Evolutionary conservation across 495 filamentous ascomycete species (phyloP).

Genomic region (Aspergillus diversus): DNA sequence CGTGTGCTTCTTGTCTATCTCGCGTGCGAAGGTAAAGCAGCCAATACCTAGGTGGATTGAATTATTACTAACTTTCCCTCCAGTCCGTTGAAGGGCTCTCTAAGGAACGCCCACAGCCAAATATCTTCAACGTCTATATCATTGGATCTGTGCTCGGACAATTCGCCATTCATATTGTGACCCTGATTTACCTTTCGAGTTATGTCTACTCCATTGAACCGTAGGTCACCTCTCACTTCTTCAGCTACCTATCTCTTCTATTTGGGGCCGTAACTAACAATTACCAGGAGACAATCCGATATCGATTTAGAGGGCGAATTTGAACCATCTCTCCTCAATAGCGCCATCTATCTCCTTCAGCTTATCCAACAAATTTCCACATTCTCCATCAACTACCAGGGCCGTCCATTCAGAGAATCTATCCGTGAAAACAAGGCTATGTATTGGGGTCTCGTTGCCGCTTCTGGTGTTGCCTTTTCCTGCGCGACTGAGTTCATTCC

Average conservation of each 20-base stretch:
- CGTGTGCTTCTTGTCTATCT: constrained; percentile 97
- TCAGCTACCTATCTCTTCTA: not conserved
- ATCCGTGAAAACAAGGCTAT: constrained; percentile 95
- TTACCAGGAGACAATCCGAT: constrained; percentile 62
- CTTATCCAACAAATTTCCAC: constrained; percentile 99
- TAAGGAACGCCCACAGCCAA: constrained; percentile 96
- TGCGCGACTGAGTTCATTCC: constrained; percentile 97
- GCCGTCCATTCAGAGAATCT: constrained; percentile 93
- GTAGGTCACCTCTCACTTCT: constrained; percentile 51
- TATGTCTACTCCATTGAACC: constrained; percentile 84
- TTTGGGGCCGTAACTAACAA: constrained; percentile 28
- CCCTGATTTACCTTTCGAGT: constrained; percentile 90
- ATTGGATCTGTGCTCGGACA: constrained; percentile 97
- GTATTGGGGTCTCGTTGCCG: constrained; percentile 93
- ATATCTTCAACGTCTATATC: constrained; percentile 99
- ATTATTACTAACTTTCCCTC: constrained; percentile 28
- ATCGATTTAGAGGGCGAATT: constrained; percentile 97
- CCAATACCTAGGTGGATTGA: not conserved
- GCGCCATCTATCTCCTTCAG: constrained; percentile 95
- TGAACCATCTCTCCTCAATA: constrained; percentile 90
- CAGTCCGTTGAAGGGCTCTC: constrained; percentile 90
- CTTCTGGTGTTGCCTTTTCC: constrained; percentile 87
- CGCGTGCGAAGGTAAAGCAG: constrained; percentile 76
- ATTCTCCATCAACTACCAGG: constrained; percentile 99
- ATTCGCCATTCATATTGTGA: constrained; percentile 94